These are phyloP conservation scores for Sphagnum contortum DNA, from an alignment of 225 moss, liverwort and hornwort species.

Conservation along the genomic window DNA sequence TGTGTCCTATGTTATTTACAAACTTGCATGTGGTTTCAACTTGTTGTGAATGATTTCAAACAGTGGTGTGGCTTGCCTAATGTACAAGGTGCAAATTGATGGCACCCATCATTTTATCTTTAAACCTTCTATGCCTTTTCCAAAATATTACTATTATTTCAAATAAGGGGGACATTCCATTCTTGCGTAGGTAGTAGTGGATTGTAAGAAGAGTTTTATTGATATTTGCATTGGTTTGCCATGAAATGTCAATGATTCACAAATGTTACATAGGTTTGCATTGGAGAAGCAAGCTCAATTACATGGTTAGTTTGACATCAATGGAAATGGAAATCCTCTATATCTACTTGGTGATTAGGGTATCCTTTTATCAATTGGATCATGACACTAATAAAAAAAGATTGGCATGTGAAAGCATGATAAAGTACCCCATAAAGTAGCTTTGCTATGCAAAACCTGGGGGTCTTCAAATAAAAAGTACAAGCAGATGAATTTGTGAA, in stretches of 20 bases:
- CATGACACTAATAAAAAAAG: background rate
- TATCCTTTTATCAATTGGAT: background rate
- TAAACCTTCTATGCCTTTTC: background rate
- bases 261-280: background rate
- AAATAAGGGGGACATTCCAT: background rate
- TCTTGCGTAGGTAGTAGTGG: background rate
- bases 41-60: background rate
- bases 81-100: background rate
- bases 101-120: background rate
- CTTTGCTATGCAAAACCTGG: no score
- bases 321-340: background rate
- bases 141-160: background rate
- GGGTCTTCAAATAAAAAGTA: no score
- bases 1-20: background rate
- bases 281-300: background rate
- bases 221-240: background rate
- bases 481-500: no score
- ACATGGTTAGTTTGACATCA: background rate
- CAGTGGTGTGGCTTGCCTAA: background rate
- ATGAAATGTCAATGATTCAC: background rate
- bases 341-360: background rate
- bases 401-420: no score
- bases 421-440: no score
- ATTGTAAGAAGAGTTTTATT: background rate
- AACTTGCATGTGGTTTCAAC: background rate